Percentiles rank a stretch among this genome's conserved stretches.
Conservation (phyloP, 768 basidiomycete genomes). For the Chiua virens region DNA sequence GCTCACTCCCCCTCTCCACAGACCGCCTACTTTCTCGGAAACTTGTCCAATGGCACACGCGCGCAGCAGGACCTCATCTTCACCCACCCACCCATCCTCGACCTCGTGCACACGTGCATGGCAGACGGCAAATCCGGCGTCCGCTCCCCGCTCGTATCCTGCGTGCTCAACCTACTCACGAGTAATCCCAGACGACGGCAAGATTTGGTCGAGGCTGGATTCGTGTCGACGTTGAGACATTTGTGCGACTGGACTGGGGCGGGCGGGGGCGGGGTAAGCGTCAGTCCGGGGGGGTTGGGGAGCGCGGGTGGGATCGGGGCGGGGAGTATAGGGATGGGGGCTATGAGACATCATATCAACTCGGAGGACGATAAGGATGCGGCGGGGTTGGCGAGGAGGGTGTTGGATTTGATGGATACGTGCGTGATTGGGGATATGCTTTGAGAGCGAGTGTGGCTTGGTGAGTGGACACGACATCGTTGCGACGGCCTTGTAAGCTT, state of each 20-base stretch:
- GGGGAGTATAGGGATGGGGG: not conserved
- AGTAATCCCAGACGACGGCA: constrained; percentile 37
- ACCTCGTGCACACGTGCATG: constrained; percentile 56
- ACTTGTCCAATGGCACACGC: constrained; percentile 61
- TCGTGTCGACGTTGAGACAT: constrained; percentile 42
- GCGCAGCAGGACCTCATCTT: constrained; percentile 54
- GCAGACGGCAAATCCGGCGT: constrained; percentile 57
- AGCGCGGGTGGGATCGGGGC: constrained; percentile 5
- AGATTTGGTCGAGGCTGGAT: constrained; percentile 44
- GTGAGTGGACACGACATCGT: too few species aligned
- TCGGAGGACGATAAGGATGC: constrained; percentile 64
- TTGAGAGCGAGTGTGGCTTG: constrained; percentile 3
- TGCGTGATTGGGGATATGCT: constrained; percentile 23
- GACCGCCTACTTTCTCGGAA: constrained; percentile 64
- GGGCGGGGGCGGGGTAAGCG: constrained; percentile 17
- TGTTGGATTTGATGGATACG: constrained; percentile 50
- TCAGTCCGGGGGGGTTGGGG: constrained; percentile 31
- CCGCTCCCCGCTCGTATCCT: constrained; percentile 58
- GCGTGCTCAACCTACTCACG: constrained; percentile 56
- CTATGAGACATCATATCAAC: constrained; percentile 34
- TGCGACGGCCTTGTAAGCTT: too few species aligned
- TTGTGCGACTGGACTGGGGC: constrained; percentile 40
- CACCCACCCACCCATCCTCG: constrained; percentile 50
- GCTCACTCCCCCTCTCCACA: constrained; percentile 14
- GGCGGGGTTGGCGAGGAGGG: constrained; percentile 52